Conservation (phyloP, 345 rosid species). For the Leavenworthia alabamica region DNA sequence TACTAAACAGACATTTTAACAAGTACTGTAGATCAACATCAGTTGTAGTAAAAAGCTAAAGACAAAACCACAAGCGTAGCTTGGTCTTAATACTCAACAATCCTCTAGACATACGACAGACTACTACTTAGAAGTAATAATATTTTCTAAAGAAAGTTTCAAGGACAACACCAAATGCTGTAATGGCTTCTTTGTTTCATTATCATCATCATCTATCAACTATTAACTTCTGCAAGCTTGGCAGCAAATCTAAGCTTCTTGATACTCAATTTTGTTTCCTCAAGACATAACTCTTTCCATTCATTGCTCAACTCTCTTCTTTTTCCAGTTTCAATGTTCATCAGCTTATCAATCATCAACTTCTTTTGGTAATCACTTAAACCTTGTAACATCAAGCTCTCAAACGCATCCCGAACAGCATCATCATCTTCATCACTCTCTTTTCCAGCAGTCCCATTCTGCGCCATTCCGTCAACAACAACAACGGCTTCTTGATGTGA, state of each 20-base stretch:
- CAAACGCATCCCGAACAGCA: slow-evolving; percentile 16
- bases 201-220: not conserved
- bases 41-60: not conserved
- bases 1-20: not conserved
- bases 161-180: not conserved
- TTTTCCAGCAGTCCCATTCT: not conserved
- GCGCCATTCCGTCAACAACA: not conserved
- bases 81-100: not conserved
- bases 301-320: slow-evolving; percentile 13
- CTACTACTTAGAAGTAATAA: not conserved
- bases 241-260: slow-evolving; percentile 10
- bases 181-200: not conserved
- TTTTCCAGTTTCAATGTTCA: not conserved
- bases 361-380: slow-evolving; percentile 15
- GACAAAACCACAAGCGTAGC: not conserved
- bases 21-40: not conserved
- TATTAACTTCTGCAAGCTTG: slow-evolving; percentile 20
- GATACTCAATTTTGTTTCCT: not conserved
- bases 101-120: not conserved
- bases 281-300: slow-evolving; percentile 8
- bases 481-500: not conserved
- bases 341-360: slow-evolving; percentile 1
- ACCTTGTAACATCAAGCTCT: slow-evolving; percentile 1
- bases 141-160: not conserved
- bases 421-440: slow-evolving; percentile 5